A percentile compares a stretch with the other conserved stretches of the same genome.
Evolutionary conservation across 345 rosid genomes (phyloP).

Genomic region (Garcia nutans): DNA sequence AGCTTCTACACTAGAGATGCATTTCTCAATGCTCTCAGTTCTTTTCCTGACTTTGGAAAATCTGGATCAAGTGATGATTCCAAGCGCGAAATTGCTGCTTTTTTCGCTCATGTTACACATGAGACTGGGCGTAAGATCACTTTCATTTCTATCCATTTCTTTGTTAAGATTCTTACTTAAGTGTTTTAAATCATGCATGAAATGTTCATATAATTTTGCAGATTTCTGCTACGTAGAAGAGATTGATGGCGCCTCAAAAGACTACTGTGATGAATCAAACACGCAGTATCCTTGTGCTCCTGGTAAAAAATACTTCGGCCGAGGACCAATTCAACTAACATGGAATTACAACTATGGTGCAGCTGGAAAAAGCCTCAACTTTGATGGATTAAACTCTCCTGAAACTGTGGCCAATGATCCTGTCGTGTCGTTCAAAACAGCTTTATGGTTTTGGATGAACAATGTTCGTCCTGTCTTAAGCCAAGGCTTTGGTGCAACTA

Average conservation of each 20-base stretch:
- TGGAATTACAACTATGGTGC: constrained; percentile 20
- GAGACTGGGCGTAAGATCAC: constrained; percentile 41
- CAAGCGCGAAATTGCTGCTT: constrained; percentile 49
- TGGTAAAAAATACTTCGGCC: constrained; percentile 7
- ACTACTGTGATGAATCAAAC: constrained; percentile 23
- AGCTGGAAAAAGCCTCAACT: background rate
- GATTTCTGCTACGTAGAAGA: too few species aligned
- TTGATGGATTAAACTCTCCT: constrained; percentile 12
- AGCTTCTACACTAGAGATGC: constrained; percentile 39
- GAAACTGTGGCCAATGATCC: constrained; percentile 13
- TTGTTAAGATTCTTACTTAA: too few species aligned
- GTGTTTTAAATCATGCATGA: too few species aligned
- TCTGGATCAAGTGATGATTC: constrained; percentile 37
- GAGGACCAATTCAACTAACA: constrained; percentile 13
- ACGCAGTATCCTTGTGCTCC: constrained; percentile 1
- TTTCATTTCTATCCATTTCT: too few species aligned
- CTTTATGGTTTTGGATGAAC: constrained; percentile 14
- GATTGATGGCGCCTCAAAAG: background rate
- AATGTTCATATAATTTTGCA: too few species aligned
- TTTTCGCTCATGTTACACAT: constrained; percentile 50
- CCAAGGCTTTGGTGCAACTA: constrained; percentile 13
- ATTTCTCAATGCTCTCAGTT: constrained; percentile 30
- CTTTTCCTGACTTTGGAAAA: constrained; percentile 35
- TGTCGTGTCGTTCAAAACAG: constrained; percentile 7
- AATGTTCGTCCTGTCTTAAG: background rate